phyloP scores from a whole-genome alignment of 495 filamentous ascomycete genomes.

The Talaromyces wortmannii region DNA sequence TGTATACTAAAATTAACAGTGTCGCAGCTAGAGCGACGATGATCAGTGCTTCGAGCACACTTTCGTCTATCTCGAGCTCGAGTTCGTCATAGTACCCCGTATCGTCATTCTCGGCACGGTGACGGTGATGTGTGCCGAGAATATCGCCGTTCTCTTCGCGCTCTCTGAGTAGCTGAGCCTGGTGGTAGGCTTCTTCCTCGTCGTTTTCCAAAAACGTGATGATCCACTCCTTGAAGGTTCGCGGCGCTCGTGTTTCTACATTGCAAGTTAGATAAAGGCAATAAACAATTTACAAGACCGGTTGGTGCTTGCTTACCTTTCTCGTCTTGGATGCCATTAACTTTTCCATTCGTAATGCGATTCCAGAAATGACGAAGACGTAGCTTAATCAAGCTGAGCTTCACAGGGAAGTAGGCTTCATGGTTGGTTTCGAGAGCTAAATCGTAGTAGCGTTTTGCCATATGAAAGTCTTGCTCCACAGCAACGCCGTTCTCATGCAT shows the following conservation, averaged over 20 bases:
- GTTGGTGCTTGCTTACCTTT: constrained; percentile 47
- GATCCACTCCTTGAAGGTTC: constrained; percentile 79
- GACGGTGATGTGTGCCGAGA: constrained; percentile 42
- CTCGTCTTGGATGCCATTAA: constrained; percentile 87
- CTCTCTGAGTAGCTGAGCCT: constrained; percentile 47
- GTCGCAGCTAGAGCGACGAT: constrained; percentile 73
- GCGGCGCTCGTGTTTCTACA: constrained; percentile 57
- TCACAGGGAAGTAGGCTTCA: constrained; percentile 93
- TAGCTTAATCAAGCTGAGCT: constrained; percentile 80
- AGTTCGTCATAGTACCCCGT: constrained; percentile 55
- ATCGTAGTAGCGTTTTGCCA: constrained; percentile 95
- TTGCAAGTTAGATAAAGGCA: not conserved
- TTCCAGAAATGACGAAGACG: constrained; percentile 88
- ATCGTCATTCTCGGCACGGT: constrained; percentile 41
- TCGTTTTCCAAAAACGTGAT: constrained; percentile 75
- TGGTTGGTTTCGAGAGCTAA: constrained; percentile 81
- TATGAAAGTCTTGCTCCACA: constrained; percentile 90
- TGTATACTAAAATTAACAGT: constrained; percentile 72
- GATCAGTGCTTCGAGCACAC: constrained; percentile 74
- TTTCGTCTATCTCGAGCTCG: constrained; percentile 61
- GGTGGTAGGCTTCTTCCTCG: constrained; percentile 35
- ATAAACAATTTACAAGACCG: no score
- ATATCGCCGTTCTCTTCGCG: constrained; percentile 50
- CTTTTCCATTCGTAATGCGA: constrained; percentile 74
- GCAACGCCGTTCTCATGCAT: constrained; percentile 98